Conservation (phyloP, 2,329 filamentous ascomycete species). For the Dactylella cylindrospora region DNA sequence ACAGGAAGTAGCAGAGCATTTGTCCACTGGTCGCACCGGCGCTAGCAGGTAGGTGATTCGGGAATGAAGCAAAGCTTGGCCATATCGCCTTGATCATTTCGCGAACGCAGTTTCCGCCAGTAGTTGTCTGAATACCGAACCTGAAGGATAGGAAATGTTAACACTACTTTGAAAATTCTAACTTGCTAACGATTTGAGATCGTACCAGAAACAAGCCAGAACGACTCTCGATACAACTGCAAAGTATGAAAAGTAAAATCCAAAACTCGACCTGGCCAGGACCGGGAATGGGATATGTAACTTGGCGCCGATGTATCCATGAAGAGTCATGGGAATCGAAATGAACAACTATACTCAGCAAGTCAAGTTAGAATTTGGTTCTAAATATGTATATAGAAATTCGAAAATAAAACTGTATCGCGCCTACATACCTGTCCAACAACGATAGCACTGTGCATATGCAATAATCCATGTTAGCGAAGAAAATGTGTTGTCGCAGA, state of each 20-base stretch:
- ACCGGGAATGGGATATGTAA: slow-evolving; percentile 58
- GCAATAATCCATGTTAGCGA: slow-evolving; percentile 12
- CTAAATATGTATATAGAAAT: slow-evolving; percentile 46
- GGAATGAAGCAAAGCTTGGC: slow-evolving; percentile 60
- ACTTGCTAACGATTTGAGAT: slow-evolving; percentile 7
- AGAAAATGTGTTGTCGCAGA: slow-evolving; percentile 25
- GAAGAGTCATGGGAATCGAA: slow-evolving; percentile 54
- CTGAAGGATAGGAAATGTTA: slow-evolving; percentile 39
- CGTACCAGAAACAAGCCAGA: slow-evolving; percentile 57
- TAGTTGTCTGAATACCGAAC: slow-evolving; percentile 68
- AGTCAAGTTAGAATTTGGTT: slow-evolving; percentile 56
- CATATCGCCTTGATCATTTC: slow-evolving; percentile 57
- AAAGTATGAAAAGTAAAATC: slow-evolving; percentile 56
- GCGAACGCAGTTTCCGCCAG: slow-evolving; percentile 60
- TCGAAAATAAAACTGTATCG: slow-evolving; percentile 46
- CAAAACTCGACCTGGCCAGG: slow-evolving; percentile 55
- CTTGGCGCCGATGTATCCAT: slow-evolving; percentile 56
- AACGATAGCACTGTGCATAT: slow-evolving; percentile 35
- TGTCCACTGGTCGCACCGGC: slow-evolving; percentile 61
- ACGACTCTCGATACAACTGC: slow-evolving; percentile 54
- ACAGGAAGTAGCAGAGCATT: slow-evolving; percentile 62
- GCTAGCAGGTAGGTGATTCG: slow-evolving; percentile 58
- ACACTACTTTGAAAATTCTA: slow-evolving; percentile 9
- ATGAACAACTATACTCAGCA: slow-evolving; percentile 35
- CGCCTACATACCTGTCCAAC: slow-evolving; percentile 32